Evolutionary conservation across 805 yeast genomes (phyloP), one percentile per base, ranked within the genome.

Genomic region (Brettanomyces anomalus): DNA sequence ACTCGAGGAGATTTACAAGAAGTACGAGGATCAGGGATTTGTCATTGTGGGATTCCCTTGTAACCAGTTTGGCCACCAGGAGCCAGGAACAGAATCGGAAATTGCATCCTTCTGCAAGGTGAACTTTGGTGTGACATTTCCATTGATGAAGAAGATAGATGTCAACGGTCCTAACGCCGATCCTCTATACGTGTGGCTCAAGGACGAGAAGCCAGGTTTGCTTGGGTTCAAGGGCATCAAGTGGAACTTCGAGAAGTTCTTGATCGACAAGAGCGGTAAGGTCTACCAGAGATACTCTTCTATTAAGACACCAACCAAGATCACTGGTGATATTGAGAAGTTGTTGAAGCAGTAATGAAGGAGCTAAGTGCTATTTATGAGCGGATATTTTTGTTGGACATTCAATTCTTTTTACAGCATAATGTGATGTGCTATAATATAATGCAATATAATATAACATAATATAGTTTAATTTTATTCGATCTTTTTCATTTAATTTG

Each of bases 81-180:
- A 89, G 64, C 81, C 93, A 51, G 80, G 79, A 3, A 56, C 74
- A 3, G 77, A 74, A 40, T 74, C 78, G 44, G 88, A 84, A 55
- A 85, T 86, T 49, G 79, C 77, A 17, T 62, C 71, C 37, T 84
- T 83, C 66, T 88, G 96, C 64, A 64, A 75, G 36, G 57, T 79
- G 55, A 88, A 86, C 69, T 93, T 80, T 61, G 96, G 96, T 43
- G 97, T 90, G 35, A 69, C 83, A 15, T 90, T 93, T 81, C 96
- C 96, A 26, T 74, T 90, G 28, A 67, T 90, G 76, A 72, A 76
- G 60, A 90, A 89, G 71, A 63, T 88, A 46, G 88, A 89, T 35
- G 97, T 93, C 52, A 93, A 90, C 61, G 98, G 98, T 41, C 64
- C 71, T 47, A 65, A 78, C 36, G 79, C 86, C 16, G 89, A 85